phyloP scores from a whole-genome alignment of 2,329 filamentous ascomycete genomes.

The Colletotrichum sp. region DNA sequence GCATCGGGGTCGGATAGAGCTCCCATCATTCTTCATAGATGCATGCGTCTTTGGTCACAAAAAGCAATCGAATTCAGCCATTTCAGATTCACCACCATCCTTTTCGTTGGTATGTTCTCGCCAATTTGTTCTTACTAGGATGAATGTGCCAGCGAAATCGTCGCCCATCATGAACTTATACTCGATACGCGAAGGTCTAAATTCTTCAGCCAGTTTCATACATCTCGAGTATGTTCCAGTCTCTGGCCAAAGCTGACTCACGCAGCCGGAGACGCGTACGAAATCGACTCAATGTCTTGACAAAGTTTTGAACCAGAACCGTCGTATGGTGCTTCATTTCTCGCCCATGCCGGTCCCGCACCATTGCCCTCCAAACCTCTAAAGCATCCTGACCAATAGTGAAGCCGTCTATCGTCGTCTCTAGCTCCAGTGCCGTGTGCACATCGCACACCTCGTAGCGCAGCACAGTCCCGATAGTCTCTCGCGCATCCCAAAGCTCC shows the following conservation, averaged over 20 bases:
- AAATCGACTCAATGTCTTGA: not conserved
- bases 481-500: not conserved
- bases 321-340: not conserved
- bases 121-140: not conserved
- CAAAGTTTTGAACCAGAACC: not conserved
- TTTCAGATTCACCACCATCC: not conserved
- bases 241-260: not conserved
- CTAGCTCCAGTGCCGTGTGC: not conserved
- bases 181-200: not conserved
- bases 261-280: not conserved
- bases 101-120: too few species aligned
- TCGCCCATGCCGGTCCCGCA: not conserved
- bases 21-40: slow-evolving; percentile 16
- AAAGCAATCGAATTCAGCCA: slow-evolving; percentile 21
- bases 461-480: not conserved
- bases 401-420: not conserved
- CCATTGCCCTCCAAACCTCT: not conserved
- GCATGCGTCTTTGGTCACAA: slow-evolving; percentile 21
- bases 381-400: not conserved
- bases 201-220: not conserved
- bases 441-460: not conserved
- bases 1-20: slow-evolving; percentile 17
- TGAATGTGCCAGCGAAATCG: not conserved
- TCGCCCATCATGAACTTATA: not conserved
- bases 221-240: not conserved